Evolutionary conservation across 1,284 basidiomycete genomes (phyloP), one percentile per base, ranked within the genome.

Genomic region (Cystobasidiaceae sp.): DNA sequence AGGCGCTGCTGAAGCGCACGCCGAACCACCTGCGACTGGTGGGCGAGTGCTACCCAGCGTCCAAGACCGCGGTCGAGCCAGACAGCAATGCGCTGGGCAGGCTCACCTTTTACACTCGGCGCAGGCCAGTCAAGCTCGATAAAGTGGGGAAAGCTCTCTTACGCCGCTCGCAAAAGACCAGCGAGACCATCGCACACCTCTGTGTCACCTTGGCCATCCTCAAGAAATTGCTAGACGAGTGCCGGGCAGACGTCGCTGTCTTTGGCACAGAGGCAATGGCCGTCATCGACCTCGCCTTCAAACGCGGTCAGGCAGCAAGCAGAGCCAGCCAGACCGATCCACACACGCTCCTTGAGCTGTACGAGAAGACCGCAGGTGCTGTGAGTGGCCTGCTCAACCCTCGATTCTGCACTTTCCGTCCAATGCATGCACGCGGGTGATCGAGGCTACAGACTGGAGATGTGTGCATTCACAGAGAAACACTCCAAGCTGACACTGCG

Each of bases 91-190:
- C 23, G 30, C 62, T 33, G 37, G 66, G 45, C 43, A 86, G 88
- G 49, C 82, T 98, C 68, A 90, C 90, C 4, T 97, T 97, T 79
- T 93, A 92, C 81, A 91, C 89, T 9, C 85, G 87, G 11, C 92
- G 93, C 77, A 86, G 87, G 72, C 90, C 93, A 0, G 86, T 88
- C 33, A 94, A 96, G 79, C 82, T 97, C 25, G 82, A 86, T 66
- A 94, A 94, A 75, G 82, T 97, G 33, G 86, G 87, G 15, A 81
- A 81, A 60, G 90, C 93, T 75, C 80, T 98, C 52, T 88, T 93
- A 76, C 89, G 87, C 74, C 83, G 88, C 68, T 82, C 89, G 1
- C 81, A 79, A 62, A 75, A 81, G 52, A 90, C 96, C 74, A 84
- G 84, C 66, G 77, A 77, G 69, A 88, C 85, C 74, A 85, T 86